These are phyloP conservation scores for Polyrhizophydium stewartii DNA, from an alignment of 371 early-diverging fungal species.

Conservation along the genomic window DNA sequence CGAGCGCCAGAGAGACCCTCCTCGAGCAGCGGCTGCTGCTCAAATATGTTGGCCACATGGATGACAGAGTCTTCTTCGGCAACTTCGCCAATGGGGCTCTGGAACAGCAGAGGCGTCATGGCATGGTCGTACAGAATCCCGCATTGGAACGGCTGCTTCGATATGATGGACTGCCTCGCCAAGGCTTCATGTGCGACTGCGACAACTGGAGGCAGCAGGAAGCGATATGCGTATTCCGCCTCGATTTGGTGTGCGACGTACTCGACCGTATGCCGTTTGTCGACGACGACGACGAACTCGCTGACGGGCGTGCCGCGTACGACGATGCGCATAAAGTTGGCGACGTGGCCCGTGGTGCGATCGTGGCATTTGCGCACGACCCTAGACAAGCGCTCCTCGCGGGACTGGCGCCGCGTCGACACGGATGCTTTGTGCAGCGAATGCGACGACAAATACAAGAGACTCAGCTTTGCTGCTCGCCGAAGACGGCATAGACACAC, in stretches of 20 bases:
- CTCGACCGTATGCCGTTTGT: slow-evolving; percentile 29
- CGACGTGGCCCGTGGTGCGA: slow-evolving; percentile 16
- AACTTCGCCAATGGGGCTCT: slow-evolving; percentile 14
- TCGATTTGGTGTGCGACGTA: slow-evolving; percentile 34
- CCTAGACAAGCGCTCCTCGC: no score
- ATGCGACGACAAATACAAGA: no score
- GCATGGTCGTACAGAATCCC: slow-evolving; percentile 18
- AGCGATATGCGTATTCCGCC: slow-evolving; percentile 32
- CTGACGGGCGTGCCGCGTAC: slow-evolving; percentile 6
- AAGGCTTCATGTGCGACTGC: not conserved
- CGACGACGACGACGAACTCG: slow-evolving; percentile 18
- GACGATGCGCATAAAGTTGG: slow-evolving; percentile 17
- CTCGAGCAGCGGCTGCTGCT: not conserved
- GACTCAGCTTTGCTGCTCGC: no score
- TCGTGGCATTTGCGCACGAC: slow-evolving; percentile 5
- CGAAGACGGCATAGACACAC: no score
- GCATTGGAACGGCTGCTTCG: slow-evolving; percentile 4
- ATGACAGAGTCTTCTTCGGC: slow-evolving; percentile 19
- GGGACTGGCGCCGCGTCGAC: no score
- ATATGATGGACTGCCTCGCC: not conserved
- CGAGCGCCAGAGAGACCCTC: no score
- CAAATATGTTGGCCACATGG: slow-evolving; percentile 9
- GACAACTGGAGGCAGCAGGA: slow-evolving; percentile 5
- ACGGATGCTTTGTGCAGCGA: no score
- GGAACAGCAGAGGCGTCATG: slow-evolving; percentile 19